phyloP scores from a whole-genome alignment of 1,284 basidiomycete species.

The Cryptococcus amylolentus region DNA sequence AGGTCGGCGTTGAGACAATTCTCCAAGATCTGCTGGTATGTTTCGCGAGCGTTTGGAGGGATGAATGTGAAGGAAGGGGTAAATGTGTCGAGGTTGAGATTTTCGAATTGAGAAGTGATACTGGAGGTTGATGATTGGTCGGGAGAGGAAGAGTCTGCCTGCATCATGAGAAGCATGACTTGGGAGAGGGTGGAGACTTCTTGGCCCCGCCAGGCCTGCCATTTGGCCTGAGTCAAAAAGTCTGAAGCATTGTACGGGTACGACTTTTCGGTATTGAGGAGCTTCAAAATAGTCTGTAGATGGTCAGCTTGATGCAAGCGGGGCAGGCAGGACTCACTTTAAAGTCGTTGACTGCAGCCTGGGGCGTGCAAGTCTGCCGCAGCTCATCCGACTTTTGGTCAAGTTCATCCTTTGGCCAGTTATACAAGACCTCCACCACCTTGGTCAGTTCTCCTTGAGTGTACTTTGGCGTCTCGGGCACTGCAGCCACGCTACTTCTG shows the following conservation, averaged over 20 bases:
- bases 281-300: conserved; percentile 77
- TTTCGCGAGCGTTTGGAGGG: conserved; percentile 79
- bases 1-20: conserved; percentile 81
- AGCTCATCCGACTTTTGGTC: conserved; percentile 9
- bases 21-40: conserved; percentile 79
- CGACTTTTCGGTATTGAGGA: conserved; percentile 75
- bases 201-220: conserved; percentile 76
- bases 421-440: neutral
- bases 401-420: conserved; percentile 5
- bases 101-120: conserved; percentile 35
- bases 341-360: conserved; percentile 78
- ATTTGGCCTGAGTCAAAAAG: conserved; percentile 74
- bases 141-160: conserved; percentile 78
- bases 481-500: neutral
- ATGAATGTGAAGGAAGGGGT: conserved; percentile 60
- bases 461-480: neutral
- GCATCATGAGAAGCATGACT: conserved; percentile 81
- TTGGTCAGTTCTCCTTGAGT: neutral
- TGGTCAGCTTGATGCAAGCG: neutral
- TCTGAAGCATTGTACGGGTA: conserved; percentile 85
- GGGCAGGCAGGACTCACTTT: conserved; percentile 56
- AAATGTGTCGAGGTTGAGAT: conserved; percentile 18
- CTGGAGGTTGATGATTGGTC: conserved; percentile 49
- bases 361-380: conserved; percentile 26
- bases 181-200: conserved; percentile 83